Evolutionary conservation across 495 filamentous ascomycete genomes (phyloP).

Genomic region (Trichocladium uniseriatum): DNA sequence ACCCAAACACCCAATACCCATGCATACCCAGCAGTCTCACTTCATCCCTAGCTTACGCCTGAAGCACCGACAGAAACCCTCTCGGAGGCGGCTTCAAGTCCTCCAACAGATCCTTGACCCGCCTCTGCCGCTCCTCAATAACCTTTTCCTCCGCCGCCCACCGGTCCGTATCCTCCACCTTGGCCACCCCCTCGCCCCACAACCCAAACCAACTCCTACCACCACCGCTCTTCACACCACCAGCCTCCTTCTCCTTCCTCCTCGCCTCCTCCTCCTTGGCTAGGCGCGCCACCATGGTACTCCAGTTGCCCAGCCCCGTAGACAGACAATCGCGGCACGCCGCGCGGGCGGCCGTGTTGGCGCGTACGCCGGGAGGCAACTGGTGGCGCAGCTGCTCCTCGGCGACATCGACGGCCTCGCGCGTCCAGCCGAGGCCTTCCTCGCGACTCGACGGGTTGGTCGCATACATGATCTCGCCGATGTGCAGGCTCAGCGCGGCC

Average conservation of each 20-base stretch:
- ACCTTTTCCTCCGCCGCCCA: constrained; percentile 47
- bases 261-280: constrained; percentile 43
- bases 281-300: constrained; percentile 54
- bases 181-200: constrained; percentile 32
- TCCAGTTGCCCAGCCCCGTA: constrained; percentile 67
- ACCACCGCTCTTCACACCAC: background rate
- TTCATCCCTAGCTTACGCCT: constrained; percentile 19
- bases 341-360: constrained; percentile 29
- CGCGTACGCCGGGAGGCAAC: background rate
- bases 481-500: constrained; percentile 75
- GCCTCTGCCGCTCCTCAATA: constrained; percentile 38
- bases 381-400: constrained; percentile 42
- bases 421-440: constrained; percentile 73
- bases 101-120: constrained; percentile 37
- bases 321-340: constrained; percentile 64
- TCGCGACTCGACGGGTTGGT: constrained; percentile 32
- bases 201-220: constrained; percentile 35
- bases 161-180: constrained; percentile 26
- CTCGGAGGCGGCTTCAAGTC: constrained; percentile 33
- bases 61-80: constrained; percentile 31
- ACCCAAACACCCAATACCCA: background rate
- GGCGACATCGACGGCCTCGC: constrained; percentile 63
- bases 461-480: constrained; percentile 88
- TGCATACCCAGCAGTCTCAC: no score
- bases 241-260: constrained; percentile 14